phyloP scores from a whole-genome alignment of 495 filamentous ascomycete species.

The Penicillium tannophilum region DNA sequence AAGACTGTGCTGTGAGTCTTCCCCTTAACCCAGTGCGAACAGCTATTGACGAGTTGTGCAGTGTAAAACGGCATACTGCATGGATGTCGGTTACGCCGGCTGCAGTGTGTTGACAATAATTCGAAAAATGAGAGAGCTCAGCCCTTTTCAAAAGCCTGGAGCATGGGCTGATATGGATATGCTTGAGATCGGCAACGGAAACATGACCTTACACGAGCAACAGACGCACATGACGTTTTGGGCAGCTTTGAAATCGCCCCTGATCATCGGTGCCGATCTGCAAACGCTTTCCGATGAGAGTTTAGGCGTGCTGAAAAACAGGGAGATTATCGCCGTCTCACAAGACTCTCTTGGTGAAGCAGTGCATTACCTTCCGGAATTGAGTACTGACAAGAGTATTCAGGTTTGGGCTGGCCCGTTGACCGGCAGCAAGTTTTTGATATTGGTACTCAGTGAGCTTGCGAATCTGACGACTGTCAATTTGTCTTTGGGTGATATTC shows the following conservation, averaged over 20 bases:
- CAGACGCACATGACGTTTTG: neutral
- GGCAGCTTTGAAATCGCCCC: neutral
- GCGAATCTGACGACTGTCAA: neutral
- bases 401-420: neutral
- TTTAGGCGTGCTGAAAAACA: neutral
- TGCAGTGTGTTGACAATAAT: neutral
- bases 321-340: neutral
- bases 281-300: neutral
- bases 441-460: neutral
- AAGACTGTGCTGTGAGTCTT: neutral
- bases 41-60: neutral
- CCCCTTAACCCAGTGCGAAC: neutral
- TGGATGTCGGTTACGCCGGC: neutral
- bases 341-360: neutral
- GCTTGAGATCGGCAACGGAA: neutral
- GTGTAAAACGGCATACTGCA: neutral
- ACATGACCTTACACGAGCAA: neutral
- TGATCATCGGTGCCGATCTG: neutral
- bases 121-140: neutral
- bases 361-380: neutral
- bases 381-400: neutral
- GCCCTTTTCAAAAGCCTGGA: neutral
- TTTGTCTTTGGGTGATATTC: neutral
- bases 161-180: neutral
- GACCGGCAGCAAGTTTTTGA: neutral